These are phyloP conservation scores for Cercospora zeina DNA, from an alignment of 2,329 filamentous ascomycete species.

Conservation along the genomic window DNA sequence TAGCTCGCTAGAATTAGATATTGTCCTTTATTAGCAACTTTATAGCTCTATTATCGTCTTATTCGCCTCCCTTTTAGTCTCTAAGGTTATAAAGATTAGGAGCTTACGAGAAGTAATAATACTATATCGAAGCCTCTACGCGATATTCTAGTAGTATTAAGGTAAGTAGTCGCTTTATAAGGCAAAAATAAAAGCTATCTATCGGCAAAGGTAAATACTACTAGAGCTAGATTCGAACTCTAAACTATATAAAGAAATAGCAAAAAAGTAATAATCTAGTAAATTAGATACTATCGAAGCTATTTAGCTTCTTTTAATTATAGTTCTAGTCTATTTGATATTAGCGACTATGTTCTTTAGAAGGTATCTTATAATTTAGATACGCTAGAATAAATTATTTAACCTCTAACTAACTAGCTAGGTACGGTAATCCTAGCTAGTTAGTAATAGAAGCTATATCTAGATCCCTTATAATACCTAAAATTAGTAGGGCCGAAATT, in stretches of 20 bases:
- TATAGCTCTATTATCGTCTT: too few relatives aligned
- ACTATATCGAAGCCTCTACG: background rate
- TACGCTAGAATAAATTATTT: background rate
- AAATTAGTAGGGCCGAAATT: background rate
- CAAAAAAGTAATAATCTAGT: background rate
- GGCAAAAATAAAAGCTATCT: conserved; percentile 1
- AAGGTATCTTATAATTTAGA: background rate
- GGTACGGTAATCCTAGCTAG: background rate
- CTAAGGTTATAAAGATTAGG: too few relatives aligned
- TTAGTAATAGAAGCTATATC: background rate
- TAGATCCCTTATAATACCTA: background rate
- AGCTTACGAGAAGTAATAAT: too few relatives aligned
- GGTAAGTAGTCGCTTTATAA: background rate
- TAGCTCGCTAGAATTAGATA: too few relatives aligned
- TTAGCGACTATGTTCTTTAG: background rate
- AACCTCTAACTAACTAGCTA: background rate
- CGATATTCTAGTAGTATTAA: background rate
- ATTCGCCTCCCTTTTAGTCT: too few relatives aligned
- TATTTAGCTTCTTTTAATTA: background rate
- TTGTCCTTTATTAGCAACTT: too few relatives aligned
- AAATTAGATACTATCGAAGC: background rate
- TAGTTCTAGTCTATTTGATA: background rate
- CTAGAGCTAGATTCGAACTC: background rate
- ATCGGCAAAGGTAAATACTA: background rate
- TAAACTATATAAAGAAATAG: background rate